phyloP scores from a whole-genome alignment of 2,329 filamentous ascomycete species.

The Neofusicoccum parvum region DNA sequence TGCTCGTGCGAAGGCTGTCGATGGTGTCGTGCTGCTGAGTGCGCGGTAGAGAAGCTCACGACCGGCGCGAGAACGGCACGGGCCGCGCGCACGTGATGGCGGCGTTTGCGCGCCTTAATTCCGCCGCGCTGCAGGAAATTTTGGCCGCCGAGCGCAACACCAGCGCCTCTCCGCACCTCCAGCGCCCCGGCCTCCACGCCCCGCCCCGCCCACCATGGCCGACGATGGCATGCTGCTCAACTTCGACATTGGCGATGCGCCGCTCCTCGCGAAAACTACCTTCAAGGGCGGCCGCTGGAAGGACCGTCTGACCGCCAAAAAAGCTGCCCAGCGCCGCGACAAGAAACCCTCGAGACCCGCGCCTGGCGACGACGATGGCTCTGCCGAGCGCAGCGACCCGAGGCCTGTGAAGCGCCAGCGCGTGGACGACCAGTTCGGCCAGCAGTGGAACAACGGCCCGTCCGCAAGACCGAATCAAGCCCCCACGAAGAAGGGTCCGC shows the following conservation, averaged over 20 bases:
- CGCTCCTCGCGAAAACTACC: constrained; percentile 62
- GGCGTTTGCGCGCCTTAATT: neutral
- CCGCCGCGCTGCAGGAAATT: neutral
- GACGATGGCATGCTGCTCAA: constrained; percentile 96
- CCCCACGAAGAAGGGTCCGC: neutral
- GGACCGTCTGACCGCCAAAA: constrained; percentile 80
- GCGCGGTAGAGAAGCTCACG: constrained; percentile 16
- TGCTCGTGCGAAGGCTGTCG: neutral
- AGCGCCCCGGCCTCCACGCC: too few relatives aligned
- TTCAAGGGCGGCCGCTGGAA: constrained; percentile 94
- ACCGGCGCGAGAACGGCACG: neutral
- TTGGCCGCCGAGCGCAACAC: neutral
- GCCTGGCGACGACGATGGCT: neutral
- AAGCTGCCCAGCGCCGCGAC: constrained; percentile 59
- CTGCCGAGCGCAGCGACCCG: neutral
- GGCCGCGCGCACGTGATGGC: constrained; percentile 2
- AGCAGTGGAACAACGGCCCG: neutral
- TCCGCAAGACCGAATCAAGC: neutral
- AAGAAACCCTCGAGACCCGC: constrained; percentile 37
- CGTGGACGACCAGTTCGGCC: constrained; percentile 22
- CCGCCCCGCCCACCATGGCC: constrained; percentile 61
- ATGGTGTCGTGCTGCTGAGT: constrained; percentile 18
- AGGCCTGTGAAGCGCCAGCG: constrained; percentile 24
- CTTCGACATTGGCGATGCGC: constrained; percentile 74
- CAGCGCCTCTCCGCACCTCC: too few relatives aligned